Base-by-base conservation (phyloP, 805 yeast species). In the Saturnispora quitensis region DNA sequence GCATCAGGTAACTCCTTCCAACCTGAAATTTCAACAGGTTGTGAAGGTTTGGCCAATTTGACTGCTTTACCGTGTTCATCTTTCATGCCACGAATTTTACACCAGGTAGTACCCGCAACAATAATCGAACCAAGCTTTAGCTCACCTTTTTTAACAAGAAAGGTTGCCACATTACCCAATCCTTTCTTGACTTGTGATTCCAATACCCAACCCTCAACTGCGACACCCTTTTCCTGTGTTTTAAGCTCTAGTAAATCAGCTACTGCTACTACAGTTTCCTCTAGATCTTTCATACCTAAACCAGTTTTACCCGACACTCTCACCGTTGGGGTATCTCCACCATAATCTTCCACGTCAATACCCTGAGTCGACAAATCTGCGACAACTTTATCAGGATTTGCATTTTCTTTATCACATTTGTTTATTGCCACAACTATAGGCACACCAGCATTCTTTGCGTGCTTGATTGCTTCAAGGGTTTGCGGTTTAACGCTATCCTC, bases 401-500 rank as follows among this genome's bases (percentile, higher is more conserved):
- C 80, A 31, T 82, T 86, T 5, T 82, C 84, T 60, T 82, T 84
- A 64, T 91, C 99, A 59, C 95, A 85, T 66, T 93, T 93, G 58
- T 93, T 91, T 40, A 93, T 78, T 0, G 98, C 99, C 10, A 93
- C 96, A 50, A 93, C 83, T 56, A 90, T 72, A 0, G 90, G 89
- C 13, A 88, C 93, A 10, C 83, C 82, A 0, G 95, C 82, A 47
- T 80, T 79, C 56, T 84, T 84, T 4, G 95, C 90, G 67, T 93
- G 99, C 60, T 86, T 89, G 55, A 93, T 88, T 2, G 98, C 98
- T 66, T 93, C 99, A 40, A 82, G 75, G 0, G 99, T 93, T 65
- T 93, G 99, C 0, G 98, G 98, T 95, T 86, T 93, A 22, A 93
- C 95, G 0, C 97, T 87, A 68, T 93, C 99, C 65, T 93, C 97